These are phyloP conservation scores for Tulasnella sp. DNA, from an alignment of 768 basidiomycete species.

Conservation along the genomic window DNA sequence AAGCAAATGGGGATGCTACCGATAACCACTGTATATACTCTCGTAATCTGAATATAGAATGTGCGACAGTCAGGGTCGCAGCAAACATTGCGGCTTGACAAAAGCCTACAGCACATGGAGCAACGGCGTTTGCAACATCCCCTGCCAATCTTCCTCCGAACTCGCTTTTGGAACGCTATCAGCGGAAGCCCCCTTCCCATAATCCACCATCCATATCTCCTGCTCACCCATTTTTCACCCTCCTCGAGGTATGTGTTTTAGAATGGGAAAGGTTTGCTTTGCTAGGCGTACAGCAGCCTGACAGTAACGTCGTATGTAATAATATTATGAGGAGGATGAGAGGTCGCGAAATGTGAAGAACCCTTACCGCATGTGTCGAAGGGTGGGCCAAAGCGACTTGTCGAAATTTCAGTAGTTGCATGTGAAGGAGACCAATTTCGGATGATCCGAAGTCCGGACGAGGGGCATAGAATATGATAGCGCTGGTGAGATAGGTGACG, in stretches of 20 bases:
- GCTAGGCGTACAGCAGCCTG: not conserved
- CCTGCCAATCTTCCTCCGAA: conserved; percentile 45
- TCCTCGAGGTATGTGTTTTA: not conserved
- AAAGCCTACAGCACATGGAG: conserved; percentile 74
- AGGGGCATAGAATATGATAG: not conserved
- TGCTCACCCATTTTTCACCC: conserved; percentile 58
- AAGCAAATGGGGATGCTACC: not conserved
- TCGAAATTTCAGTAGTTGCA: not conserved
- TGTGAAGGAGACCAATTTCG: not conserved
- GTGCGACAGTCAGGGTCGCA: not conserved
- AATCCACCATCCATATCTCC: conserved; percentile 72
- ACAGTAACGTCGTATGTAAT: not conserved
- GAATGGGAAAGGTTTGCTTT: not conserved
- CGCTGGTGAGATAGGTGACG: not conserved
- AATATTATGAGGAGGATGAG: not conserved
- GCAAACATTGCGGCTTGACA: conserved; percentile 35
- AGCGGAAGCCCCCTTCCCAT: conserved; percentile 41
- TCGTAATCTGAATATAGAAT: conserved; percentile 4
- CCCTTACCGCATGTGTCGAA: not conserved
- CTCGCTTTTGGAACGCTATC: conserved; percentile 25
- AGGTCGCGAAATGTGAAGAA: not conserved
- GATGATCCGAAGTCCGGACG: not conserved
- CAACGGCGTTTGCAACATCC: conserved; percentile 72
- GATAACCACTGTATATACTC: not conserved
- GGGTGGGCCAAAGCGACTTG: not conserved